A percentile compares a stretch with the other conserved stretches of the same genome.
These are phyloP conservation scores for Huntiella omanensis DNA, from an alignment of 2,329 filamentous ascomycete genomes.

Conservation along the genomic window DNA sequence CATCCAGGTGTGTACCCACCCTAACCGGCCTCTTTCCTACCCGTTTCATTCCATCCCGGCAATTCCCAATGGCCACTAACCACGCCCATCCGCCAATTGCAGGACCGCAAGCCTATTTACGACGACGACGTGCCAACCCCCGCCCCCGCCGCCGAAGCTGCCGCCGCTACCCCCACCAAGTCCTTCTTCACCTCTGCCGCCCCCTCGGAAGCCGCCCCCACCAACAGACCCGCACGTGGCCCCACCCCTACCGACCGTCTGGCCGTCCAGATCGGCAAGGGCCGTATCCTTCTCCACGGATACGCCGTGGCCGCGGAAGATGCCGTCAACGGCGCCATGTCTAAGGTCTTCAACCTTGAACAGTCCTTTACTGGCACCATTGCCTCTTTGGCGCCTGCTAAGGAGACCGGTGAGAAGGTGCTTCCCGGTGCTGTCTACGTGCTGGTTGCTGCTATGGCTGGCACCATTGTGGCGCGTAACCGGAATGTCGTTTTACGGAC, in stretches of 20 bases:
- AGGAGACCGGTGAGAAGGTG: constrained; percentile 70
- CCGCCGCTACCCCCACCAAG: constrained; percentile 16
- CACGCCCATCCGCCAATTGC: neutral
- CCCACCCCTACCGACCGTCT: constrained; percentile 82
- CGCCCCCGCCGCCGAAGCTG: constrained; percentile 16
- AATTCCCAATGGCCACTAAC: neutral
- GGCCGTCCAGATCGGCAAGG: constrained; percentile 61
- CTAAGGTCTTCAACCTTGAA: constrained; percentile 67
- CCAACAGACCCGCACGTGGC: constrained; percentile 19
- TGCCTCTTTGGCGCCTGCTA: constrained; percentile 69
- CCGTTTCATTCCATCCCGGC: neutral
- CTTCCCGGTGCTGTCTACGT: constrained; percentile 86
- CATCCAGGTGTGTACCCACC: constrained; percentile 6
- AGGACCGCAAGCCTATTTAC: constrained; percentile 54
- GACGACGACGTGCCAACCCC: constrained; percentile 31
- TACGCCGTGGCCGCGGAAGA: constrained; percentile 61
- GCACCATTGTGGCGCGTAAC: constrained; percentile 77
- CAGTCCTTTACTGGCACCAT: constrained; percentile 77
- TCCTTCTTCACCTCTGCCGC: constrained; percentile 15
- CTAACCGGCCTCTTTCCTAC: neutral
- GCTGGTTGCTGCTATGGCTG: constrained; percentile 84
- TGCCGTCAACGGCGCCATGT: constrained; percentile 64
- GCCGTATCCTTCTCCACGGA: constrained; percentile 61
- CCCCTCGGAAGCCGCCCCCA: constrained; percentile 16
- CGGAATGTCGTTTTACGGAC: constrained; percentile 68